These are phyloP conservation scores for Coffea humblotiana DNA, from an alignment of 305 asterid species.

Conservation along the genomic window DNA sequence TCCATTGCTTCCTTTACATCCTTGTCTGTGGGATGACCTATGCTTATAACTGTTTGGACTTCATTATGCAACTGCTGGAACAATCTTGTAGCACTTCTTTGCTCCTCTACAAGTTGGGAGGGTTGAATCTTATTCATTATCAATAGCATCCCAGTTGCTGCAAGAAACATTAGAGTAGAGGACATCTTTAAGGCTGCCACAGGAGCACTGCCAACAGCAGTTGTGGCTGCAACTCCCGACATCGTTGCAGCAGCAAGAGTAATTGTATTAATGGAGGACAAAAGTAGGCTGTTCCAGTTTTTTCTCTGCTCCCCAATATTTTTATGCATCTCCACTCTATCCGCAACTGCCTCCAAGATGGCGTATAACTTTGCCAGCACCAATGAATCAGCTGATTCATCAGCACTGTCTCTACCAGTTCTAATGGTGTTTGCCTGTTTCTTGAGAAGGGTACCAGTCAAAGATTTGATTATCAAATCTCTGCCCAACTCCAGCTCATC, in stretches of 20 bases:
- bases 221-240: slow-evolving; percentile 26
- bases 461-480: neutral
- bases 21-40: neutral
- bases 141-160: slow-evolving; percentile 39
- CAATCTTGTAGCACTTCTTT: slow-evolving; percentile 39
- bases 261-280: slow-evolving; percentile 41
- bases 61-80: slow-evolving; percentile 34
- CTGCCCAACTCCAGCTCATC: slow-evolving; percentile 14
- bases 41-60: slow-evolving; percentile 24
- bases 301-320: slow-evolving; percentile 47
- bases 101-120: slow-evolving; percentile 56
- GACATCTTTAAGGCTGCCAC: slow-evolving; percentile 26
- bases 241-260: slow-evolving; percentile 46
- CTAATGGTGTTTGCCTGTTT: slow-evolving; percentile 1
- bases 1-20: slow-evolving; percentile 33
- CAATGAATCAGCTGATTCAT: neutral
- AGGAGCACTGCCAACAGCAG: slow-evolving; percentile 19
- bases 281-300: slow-evolving; percentile 43
- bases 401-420: neutral
- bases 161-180: slow-evolving; percentile 31
- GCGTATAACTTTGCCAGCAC: slow-evolving; percentile 37
- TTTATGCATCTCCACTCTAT: slow-evolving; percentile 49
- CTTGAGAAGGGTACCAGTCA: neutral
- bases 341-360: slow-evolving; percentile 40
- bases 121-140: slow-evolving; percentile 52